Conservation (phyloP, 768 basidiomycete genomes). For the Cantharellus cinnabarinus region DNA sequence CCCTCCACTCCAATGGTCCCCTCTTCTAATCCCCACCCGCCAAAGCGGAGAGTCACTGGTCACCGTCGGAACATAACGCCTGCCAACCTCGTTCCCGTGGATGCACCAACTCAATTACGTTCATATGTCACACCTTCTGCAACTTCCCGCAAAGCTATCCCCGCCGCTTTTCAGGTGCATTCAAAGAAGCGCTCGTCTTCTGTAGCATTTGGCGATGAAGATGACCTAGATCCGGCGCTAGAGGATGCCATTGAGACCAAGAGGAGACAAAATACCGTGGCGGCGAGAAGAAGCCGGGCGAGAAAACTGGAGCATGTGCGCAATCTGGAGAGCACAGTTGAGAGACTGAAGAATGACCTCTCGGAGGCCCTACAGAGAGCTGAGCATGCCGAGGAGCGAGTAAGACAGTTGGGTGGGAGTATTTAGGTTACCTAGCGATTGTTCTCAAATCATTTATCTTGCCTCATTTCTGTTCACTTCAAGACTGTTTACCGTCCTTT, state of each 20-base stretch:
- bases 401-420: too few relatives aligned
- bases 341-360: constrained; percentile 3
- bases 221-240: constrained; percentile 29
- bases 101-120: constrained; percentile 64
- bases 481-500: too few relatives aligned
- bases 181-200: constrained; percentile 20
- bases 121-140: constrained; percentile 50
- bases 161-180: constrained; percentile 34
- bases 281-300: constrained; percentile 59
- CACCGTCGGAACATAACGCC: constrained; percentile 54
- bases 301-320: constrained; percentile 52
- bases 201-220: constrained; percentile 26
- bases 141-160: constrained; percentile 63
- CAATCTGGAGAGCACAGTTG: constrained; percentile 30
- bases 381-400: background rate
- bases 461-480: too few relatives aligned
- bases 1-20: constrained; percentile 6
- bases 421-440: too few relatives aligned
- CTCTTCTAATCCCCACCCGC: constrained; percentile 5
- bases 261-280: constrained; percentile 67
- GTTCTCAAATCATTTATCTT: too few relatives aligned
- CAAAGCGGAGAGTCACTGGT: constrained; percentile 29
- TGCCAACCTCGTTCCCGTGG: constrained; percentile 39
- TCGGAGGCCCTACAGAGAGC: background rate
- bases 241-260: constrained; percentile 57